These are phyloP conservation scores for Naegleria gruberi DNA, from an alignment of 208 protist species.

Conservation along the genomic window DNA sequence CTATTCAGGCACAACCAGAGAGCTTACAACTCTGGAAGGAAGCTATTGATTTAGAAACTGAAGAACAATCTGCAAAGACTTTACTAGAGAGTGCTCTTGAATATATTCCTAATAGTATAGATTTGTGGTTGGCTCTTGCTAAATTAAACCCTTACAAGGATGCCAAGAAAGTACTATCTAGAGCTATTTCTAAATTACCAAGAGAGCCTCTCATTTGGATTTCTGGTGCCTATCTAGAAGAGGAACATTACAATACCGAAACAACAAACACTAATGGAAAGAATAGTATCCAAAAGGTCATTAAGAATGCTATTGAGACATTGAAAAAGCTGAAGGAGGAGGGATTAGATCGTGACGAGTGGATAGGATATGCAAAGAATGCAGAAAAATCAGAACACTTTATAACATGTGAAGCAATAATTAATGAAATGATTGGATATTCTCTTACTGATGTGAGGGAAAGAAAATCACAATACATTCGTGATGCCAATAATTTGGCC, in stretches of 20 bases:
- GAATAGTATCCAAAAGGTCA: constrained; percentile 32
- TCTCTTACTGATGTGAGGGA: constrained; percentile 59
- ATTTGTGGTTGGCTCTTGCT: constrained; percentile 82
- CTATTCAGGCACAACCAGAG: constrained; percentile 63
- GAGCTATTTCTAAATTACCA: constrained; percentile 58
- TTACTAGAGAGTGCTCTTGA: constrained; percentile 72
- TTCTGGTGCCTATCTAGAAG: constrained; percentile 72
- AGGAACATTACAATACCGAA: constrained; percentile 50
- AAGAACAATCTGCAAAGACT: constrained; percentile 65
- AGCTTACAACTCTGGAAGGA: constrained; percentile 69
- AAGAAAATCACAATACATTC: constrained; percentile 60
- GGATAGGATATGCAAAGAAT: constrained; percentile 64
- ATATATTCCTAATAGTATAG: constrained; percentile 61
- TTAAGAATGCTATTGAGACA: constrained; percentile 32
- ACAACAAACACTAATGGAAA: neutral
- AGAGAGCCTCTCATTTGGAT: constrained; percentile 76
- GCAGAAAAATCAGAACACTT: constrained; percentile 46
- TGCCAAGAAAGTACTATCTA: constrained; percentile 61
- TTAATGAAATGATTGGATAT: constrained; percentile 47
- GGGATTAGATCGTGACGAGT: constrained; percentile 47
- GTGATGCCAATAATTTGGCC: constrained; percentile 55
- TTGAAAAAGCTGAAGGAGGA: neutral
- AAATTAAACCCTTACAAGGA: constrained; percentile 69
- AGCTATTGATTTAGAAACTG: constrained; percentile 62
- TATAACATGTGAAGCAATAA: constrained; percentile 54